phyloP scores from a whole-genome alignment of 2,329 filamentous ascomycete genomes.

The Whalleya microplaca region DNA sequence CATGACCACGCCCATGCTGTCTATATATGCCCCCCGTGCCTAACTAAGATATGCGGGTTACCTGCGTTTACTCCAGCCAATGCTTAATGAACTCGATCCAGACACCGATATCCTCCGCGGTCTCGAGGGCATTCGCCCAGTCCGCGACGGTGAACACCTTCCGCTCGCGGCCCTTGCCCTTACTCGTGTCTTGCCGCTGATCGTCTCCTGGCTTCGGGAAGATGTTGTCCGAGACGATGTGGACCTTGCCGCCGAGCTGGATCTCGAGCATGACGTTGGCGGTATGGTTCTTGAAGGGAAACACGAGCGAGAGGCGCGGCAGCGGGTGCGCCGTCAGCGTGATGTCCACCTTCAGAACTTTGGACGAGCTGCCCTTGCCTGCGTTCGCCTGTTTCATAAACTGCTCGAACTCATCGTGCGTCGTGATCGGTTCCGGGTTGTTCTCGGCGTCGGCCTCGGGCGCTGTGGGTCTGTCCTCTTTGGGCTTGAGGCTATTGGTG shows the following conservation, averaged over 20 bases:
- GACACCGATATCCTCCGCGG: slow-evolving; percentile 31
- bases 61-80: slow-evolving; percentile 32
- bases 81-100: slow-evolving; percentile 36
- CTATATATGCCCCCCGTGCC: too few species aligned
- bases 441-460: slow-evolving; percentile 20
- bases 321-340: slow-evolving; percentile 55
- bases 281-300: slow-evolving; percentile 53
- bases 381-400: slow-evolving; percentile 23
- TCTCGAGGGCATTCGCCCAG: slow-evolving; percentile 32
- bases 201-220: slow-evolving; percentile 30
- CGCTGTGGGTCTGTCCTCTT: slow-evolving; percentile 30
- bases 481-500: slow-evolving; percentile 59
- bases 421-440: slow-evolving; percentile 25
- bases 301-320: slow-evolving; percentile 55
- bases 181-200: not conserved
- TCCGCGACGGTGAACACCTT: slow-evolving; percentile 9
- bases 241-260: slow-evolving; percentile 60
- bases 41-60: too few species aligned
- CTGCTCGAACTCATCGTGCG: slow-evolving; percentile 23
- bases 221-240: slow-evolving; percentile 62
- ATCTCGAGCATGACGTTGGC: slow-evolving; percentile 63
- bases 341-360: slow-evolving; percentile 48
- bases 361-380: slow-evolving; percentile 2
- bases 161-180: slow-evolving; percentile 5
- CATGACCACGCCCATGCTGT: too few species aligned